phyloP scores from a whole-genome alignment of 2,329 filamentous ascomycete species.

The Drechslerella dactyloides region DNA sequence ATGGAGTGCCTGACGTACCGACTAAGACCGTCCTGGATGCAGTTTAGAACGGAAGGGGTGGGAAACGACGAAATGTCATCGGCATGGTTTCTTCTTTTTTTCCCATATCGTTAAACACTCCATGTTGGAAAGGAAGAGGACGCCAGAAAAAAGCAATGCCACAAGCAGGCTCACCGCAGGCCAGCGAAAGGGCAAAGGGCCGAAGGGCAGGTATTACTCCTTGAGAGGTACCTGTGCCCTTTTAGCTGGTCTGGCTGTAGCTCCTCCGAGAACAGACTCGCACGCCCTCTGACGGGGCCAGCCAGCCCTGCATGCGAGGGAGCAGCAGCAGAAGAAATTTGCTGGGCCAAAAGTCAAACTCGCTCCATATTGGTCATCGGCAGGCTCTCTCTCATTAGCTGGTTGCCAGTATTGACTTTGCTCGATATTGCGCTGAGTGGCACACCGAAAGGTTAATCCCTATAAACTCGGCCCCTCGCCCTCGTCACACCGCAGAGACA shows the following conservation, averaged over 20 bases:
- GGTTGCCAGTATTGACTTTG: too few relatives aligned
- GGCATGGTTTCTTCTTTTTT: conserved; percentile 44
- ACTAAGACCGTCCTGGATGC: conserved; percentile 34
- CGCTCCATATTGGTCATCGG: conserved; percentile 38
- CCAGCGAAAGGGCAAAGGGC: conserved; percentile 29
- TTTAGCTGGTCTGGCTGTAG: conserved; percentile 30
- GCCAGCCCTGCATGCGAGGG: conserved; percentile 35
- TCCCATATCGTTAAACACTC: conserved; percentile 48
- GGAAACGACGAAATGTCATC: conserved; percentile 43
- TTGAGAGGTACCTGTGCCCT: conserved; percentile 28
- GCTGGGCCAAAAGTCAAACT: conserved; percentile 24
- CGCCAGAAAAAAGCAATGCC: conserved; percentile 15
- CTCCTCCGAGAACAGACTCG: conserved; percentile 50
- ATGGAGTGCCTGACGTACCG: background rate
- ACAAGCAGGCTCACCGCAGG: conserved; percentile 1
- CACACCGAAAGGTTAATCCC: conserved; percentile 50
- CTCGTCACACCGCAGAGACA: conserved; percentile 49
- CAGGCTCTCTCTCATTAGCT: conserved; percentile 16
- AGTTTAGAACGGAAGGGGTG: conserved; percentile 40
- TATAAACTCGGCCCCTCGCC: conserved; percentile 36
- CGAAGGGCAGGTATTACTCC: conserved; percentile 46
- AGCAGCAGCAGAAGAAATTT: conserved; percentile 39
- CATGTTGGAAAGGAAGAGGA: conserved; percentile 44
- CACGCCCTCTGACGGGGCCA: conserved; percentile 17
- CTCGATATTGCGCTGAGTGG: conserved; percentile 27